Conservation (phyloP, 1,284 basidiomycete species). For the Leccinum holopus region DNA sequence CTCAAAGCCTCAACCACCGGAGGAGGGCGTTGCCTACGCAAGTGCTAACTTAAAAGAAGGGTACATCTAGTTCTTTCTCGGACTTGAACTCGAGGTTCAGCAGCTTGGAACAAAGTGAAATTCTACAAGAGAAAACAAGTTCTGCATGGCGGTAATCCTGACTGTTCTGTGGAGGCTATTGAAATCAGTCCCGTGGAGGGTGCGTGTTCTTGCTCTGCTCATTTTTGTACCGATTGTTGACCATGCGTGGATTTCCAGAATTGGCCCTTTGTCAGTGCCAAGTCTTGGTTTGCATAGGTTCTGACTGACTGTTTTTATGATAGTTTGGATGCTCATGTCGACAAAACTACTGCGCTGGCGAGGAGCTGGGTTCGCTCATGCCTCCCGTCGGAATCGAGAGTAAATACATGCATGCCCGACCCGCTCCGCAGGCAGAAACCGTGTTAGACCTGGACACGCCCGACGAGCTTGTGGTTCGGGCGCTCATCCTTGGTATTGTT, state of each 20-base stretch:
- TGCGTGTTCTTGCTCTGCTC: constrained; percentile 28
- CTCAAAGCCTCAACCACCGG: constrained; percentile 54
- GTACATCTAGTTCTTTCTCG: constrained; percentile 7
- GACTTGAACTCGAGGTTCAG: background rate
- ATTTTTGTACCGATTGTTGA: constrained; percentile 2
- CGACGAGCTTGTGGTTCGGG: constrained; percentile 68
- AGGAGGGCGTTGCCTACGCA: constrained; percentile 74
- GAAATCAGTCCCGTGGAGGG: constrained; percentile 69
- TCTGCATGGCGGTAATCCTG: constrained; percentile 50
- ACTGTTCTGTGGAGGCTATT: constrained; percentile 51
- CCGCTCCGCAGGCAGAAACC: constrained; percentile 9
- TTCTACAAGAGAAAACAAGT: constrained; percentile 71
- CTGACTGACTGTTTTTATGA: constrained; percentile 4
- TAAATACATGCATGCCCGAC: constrained; percentile 28
- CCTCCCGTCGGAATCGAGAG: constrained; percentile 44
- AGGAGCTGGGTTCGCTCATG: constrained; percentile 46
- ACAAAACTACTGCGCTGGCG: constrained; percentile 47
- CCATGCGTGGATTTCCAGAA: constrained; percentile 38
- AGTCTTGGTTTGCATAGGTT: background rate
- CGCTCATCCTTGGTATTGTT: constrained; percentile 64
- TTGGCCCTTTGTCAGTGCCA: constrained; percentile 54
- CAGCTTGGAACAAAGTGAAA: constrained; percentile 47
- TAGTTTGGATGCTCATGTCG: constrained; percentile 70
- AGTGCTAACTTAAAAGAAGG: constrained; percentile 74
- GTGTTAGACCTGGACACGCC: constrained; percentile 55